A percentile compares a stretch with the other conserved stretches of the same genome.
phyloP scores from a whole-genome alignment of 1,284 basidiomycete species.

The Bjerkandera adusta region DNA sequence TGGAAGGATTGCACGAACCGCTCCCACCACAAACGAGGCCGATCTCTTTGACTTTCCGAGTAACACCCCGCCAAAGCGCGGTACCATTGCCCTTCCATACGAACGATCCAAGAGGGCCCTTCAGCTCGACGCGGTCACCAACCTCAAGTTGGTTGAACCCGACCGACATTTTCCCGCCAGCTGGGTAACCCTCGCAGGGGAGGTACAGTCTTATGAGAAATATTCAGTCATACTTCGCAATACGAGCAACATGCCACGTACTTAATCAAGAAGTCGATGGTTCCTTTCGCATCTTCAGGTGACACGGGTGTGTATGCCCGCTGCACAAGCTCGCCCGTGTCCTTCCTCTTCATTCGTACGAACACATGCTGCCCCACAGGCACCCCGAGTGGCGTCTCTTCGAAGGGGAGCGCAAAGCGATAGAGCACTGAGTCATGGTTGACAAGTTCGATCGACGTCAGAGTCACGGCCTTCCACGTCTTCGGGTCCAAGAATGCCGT shows the following conservation, averaged over 20 bases:
- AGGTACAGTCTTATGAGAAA: slow-evolving; percentile 40
- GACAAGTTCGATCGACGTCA: slow-evolving; percentile 40
- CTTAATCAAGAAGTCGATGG: slow-evolving; percentile 59
- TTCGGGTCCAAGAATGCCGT: slow-evolving; percentile 45
- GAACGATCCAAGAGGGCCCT: slow-evolving; percentile 65
- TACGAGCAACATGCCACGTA: slow-evolving; percentile 17
- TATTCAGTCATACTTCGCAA: neutral
- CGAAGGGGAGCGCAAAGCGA: slow-evolving; percentile 47
- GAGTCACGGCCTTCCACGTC: slow-evolving; percentile 49
- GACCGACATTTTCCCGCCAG: slow-evolving; percentile 58
- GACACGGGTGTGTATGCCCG: slow-evolving; percentile 67
- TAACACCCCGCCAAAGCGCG: slow-evolving; percentile 38
- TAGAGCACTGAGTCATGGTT: slow-evolving; percentile 52
- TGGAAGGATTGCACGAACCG: slow-evolving; percentile 28
- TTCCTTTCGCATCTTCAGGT: slow-evolving; percentile 40
- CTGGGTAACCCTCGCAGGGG: slow-evolving; percentile 36
- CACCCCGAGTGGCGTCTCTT: slow-evolving; percentile 51
- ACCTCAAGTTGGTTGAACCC: slow-evolving; percentile 48
- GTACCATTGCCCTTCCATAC: slow-evolving; percentile 46
- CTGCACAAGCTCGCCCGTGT: slow-evolving; percentile 48
- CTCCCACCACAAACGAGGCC: slow-evolving; percentile 64
- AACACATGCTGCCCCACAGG: slow-evolving; percentile 66
- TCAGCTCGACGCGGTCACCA: slow-evolving; percentile 56
- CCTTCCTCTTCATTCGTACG: slow-evolving; percentile 43
- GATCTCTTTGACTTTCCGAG: slow-evolving; percentile 40